Percentiles rank a stretch among this genome's conserved stretches.
phyloP scores from a whole-genome alignment of 768 basidiomycete species.

The Russula virescens region DNA sequence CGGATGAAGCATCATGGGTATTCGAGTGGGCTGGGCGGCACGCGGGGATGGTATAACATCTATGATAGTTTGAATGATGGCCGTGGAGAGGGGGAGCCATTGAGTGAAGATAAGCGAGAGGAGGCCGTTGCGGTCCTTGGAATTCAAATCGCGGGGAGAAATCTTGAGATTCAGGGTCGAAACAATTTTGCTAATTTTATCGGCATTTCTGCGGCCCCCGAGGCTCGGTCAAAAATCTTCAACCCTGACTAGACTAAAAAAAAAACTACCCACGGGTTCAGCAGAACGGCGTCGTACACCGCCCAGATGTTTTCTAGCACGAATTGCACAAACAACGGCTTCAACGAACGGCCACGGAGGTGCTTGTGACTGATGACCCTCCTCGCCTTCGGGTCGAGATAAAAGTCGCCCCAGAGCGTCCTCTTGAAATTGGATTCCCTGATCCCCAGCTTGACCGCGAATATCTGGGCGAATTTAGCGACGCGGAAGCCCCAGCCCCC shows the following conservation, averaged over 20 bases:
- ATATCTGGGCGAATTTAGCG: slow-evolving; percentile 89
- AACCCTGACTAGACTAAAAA: slow-evolving; percentile 18
- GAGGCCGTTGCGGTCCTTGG: slow-evolving; percentile 83
- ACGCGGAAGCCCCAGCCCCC: slow-evolving; percentile 98
- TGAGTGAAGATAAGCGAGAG: slow-evolving; percentile 86
- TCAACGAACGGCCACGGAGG: slow-evolving; percentile 77
- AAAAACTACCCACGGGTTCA: slow-evolving; percentile 72
- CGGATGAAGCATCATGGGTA: slow-evolving; percentile 91
- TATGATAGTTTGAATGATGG: slow-evolving; percentile 86
- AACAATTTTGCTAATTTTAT: slow-evolving; percentile 87
- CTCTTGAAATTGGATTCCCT: slow-evolving; percentile 79
- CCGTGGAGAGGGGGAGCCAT: slow-evolving; percentile 93
- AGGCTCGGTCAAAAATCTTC: not conserved
- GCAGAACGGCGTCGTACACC: slow-evolving; percentile 83
- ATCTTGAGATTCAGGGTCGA: slow-evolving; percentile 77
- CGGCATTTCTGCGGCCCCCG: slow-evolving; percentile 59
- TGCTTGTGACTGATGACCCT: slow-evolving; percentile 88
- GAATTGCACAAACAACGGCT: slow-evolving; percentile 96
- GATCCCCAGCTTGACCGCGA: slow-evolving; percentile 84
- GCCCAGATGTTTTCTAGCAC: slow-evolving; percentile 97
- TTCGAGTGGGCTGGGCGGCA: slow-evolving; percentile 70
- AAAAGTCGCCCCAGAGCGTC: slow-evolving; percentile 97
- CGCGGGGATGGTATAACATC: slow-evolving; percentile 91
- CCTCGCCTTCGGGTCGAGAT: slow-evolving; percentile 93
- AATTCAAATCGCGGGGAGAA: slow-evolving; percentile 79